Evolutionary conservation across 129 eudicot genomes (phyloP), one percentile per base, ranked within the genome.

Genomic region (Flaveria trinervia): DNA sequence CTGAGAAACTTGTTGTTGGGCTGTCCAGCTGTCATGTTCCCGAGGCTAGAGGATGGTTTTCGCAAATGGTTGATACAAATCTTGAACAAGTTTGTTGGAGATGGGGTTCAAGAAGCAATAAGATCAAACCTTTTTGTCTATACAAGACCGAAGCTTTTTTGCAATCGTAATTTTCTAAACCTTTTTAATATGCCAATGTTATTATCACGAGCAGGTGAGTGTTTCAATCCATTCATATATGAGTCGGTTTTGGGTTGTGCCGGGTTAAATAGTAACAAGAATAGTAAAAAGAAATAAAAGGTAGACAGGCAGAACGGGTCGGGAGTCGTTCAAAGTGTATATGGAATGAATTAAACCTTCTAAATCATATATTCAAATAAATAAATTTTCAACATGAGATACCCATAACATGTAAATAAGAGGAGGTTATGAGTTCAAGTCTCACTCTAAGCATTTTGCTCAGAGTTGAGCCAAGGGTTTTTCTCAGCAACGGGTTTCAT

Each of bases 71-170:
- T 72, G 86, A 80, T 50, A 61, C 78, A 36, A 88, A 78, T 75
- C 77, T 76, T 77, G 92, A 89, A 66, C 90, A 86, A 86, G 74
- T 95, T 75, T 95, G 99, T 86, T 91, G 97, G 99, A 83, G 77
- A 71, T 86, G 80, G 71, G 64, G 77, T 3, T 78, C 84, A 14
- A 80, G 85, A 70, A 68, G 48, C 71, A 61, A 77, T 74, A 56
- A 50, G 68, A 51, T 56, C 55, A 46, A 77, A 73, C 92, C 92
- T 30, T 86, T 89, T 80, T 95, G 99, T 86, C 82, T 91, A 33
- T 83, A 86, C 90, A 95, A 89, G 82, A 80, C 88, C 43, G 73
- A 76, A 72, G 70, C 87, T 17, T 82, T 26, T 45, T 36, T 80
- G 72, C 80, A 81, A 64, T 84, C 85, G 99, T 91, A 95, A 89